Base-by-base conservation (phyloP, 768 basidiomycete genomes). In the Pleurotus eryngii region DNA sequence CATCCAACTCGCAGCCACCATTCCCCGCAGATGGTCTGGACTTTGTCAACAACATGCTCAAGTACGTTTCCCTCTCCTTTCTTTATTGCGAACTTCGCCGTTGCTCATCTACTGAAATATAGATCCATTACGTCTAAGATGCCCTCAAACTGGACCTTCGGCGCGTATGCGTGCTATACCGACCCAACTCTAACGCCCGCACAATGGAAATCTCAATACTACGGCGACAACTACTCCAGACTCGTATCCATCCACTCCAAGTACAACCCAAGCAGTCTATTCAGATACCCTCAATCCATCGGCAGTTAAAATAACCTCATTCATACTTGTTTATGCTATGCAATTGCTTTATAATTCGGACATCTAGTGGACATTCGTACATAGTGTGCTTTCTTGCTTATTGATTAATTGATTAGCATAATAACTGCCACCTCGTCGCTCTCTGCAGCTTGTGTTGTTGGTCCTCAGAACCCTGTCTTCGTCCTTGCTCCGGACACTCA, bases 101-200 rank as follows among this genome's bases (percentile, higher is more conserved):
- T 74, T 74, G 67, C 56, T 60, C 72, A 54, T 22, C 20, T 70
- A 72, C n/a, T 7, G 14, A 45, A n/a, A 4, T 6, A n/a, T 3
- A 60, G 70, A 39, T 68, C 67, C 18, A 70, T 78, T 22, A 68
- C 68, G 17, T 65, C 66, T 0, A 74, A 76, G 47, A 74, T 66
- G 56, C 76, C 76, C 1, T 43, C 63, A 0, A 56, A 71, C 51
- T 76, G 76, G 76, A 64, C 75, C 47, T 76, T 69, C 56, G 76
- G 75, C 3, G 74, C 76, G 14, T 79, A 81, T 58, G 65, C 74
- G 2, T 79, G 77, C 59, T 80, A 80, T 57, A 70, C 77, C 15
- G 77, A 79, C 56, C 72, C 76, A 56, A 58, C 67, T 38, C 67
- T 76, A 3, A 57, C 64, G 11, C 64, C 77, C 59, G 70, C 74